phyloP scores from a whole-genome alignment of 2,329 filamentous ascomycete species.

The Diaporthe ampelina region DNA sequence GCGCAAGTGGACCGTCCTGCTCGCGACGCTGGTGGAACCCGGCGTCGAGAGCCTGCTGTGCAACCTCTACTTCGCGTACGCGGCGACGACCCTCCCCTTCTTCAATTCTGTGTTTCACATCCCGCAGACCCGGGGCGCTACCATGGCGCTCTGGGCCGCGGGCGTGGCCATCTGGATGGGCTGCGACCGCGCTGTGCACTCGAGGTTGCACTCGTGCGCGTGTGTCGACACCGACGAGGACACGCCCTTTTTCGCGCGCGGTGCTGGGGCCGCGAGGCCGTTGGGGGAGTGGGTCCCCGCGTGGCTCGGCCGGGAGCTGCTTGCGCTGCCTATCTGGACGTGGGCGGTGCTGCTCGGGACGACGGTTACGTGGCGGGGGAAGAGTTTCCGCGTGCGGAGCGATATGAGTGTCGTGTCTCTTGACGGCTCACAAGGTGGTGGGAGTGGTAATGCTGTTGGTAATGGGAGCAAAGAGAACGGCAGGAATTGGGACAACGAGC shows the following conservation, averaged over 20 bases:
- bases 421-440: constrained; percentile 31
- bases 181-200: constrained; percentile 81
- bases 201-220: constrained; percentile 78
- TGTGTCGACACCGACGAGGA: constrained; percentile 76
- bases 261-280: constrained; percentile 57
- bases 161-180: constrained; percentile 79
- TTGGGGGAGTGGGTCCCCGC: constrained; percentile 82
- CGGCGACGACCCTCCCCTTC: constrained; percentile 79
- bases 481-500: neutral
- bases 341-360: constrained; percentile 92
- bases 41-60: constrained; percentile 92
- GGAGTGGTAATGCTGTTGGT: neutral
- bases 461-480: neutral
- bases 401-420: constrained; percentile 82
- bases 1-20: constrained; percentile 91
- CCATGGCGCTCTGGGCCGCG: constrained; percentile 74
- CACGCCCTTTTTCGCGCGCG: constrained; percentile 80
- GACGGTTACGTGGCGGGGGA: constrained; percentile 89
- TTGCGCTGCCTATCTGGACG: constrained; percentile 91
- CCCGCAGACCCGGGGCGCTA: constrained; percentile 76
- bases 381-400: constrained; percentile 82
- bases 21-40: constrained; percentile 92
- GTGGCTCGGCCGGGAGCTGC: constrained; percentile 86
- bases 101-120: constrained; percentile 67
- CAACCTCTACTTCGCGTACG: constrained; percentile 84